phyloP scores from a whole-genome alignment of 73 alveolate species.

The Paramecium octaurelia region DNA sequence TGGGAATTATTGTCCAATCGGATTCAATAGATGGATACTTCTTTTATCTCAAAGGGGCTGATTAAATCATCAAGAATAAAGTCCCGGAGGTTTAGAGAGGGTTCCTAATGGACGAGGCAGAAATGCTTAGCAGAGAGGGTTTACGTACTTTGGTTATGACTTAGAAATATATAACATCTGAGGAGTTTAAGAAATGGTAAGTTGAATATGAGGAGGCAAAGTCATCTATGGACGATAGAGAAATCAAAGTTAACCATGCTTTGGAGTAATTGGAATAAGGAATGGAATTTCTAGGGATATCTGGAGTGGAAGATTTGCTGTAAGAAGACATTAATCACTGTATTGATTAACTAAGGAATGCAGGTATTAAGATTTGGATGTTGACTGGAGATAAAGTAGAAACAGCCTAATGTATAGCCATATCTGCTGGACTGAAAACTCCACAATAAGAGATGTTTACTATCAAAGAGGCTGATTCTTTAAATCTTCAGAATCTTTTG shows the following conservation, averaged over 20 bases:
- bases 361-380: conserved; percentile 94
- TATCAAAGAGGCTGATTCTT: conserved; percentile 24
- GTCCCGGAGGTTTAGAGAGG: conserved; percentile 77
- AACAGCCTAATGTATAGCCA: conserved; percentile 58
- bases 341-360: conserved; percentile 84
- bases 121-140: conserved; percentile 91
- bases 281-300: conserved; percentile 89
- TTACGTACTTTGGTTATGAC: conserved; percentile 89
- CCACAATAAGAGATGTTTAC: conserved; percentile 60
- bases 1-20: conserved; percentile 89
- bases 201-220: conserved; percentile 77
- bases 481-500: conserved; percentile 11
- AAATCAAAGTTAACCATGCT: conserved; percentile 64
- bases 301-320: conserved; percentile 94
- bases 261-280: conserved; percentile 79
- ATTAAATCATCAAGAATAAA: conserved; percentile 86
- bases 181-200: conserved; percentile 73
- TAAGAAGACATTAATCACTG: conserved; percentile 85
- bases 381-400: conserved; percentile 95
- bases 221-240: conserved; percentile 81
- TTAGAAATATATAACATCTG: conserved; percentile 72
- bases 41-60: conserved; percentile 97
- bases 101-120: conserved; percentile 80
- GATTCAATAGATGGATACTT: conserved; percentile 68
- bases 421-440: conserved; percentile 60